phyloP scores from a whole-genome alignment of 495 filamentous ascomycete species.

The Hyaloscypha finlandica region DNA sequence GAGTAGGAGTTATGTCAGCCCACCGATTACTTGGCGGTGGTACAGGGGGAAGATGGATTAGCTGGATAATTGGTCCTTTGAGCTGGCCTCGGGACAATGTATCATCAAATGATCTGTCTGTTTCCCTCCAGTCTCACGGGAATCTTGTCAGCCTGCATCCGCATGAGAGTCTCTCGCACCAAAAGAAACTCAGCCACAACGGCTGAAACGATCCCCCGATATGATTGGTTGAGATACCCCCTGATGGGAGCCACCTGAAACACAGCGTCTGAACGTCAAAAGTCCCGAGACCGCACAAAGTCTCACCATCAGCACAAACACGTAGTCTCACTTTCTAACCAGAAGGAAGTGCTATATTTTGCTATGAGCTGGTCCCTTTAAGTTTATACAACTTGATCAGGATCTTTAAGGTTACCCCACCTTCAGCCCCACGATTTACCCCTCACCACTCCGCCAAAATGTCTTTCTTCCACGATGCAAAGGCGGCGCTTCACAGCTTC shows the following conservation, averaged over 20 bases:
- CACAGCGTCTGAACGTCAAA: background rate
- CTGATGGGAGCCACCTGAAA: background rate
- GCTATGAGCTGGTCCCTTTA: background rate
- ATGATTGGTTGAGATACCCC: background rate
- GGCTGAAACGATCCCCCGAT: background rate
- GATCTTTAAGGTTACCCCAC: slow-evolving; percentile 4
- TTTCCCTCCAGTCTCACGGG: background rate
- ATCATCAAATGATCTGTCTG: background rate
- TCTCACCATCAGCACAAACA: background rate
- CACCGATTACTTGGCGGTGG: slow-evolving; percentile 20
- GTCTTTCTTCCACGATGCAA: slow-evolving; percentile 24
- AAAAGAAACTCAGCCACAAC: too few relatives aligned
- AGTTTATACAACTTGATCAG: background rate
- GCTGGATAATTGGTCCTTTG: background rate
- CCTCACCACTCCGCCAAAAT: slow-evolving; percentile 9
- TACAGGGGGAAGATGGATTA: slow-evolving; percentile 8
- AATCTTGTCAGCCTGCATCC: background rate
- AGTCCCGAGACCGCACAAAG: background rate
- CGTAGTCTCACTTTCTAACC: background rate
- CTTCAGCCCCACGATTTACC: background rate
- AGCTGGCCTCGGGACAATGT: slow-evolving; percentile 14
- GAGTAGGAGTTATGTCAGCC: slow-evolving; percentile 25
- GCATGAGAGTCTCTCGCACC: background rate
- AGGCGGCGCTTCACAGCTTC: slow-evolving; percentile 11
- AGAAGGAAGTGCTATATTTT: background rate